Base-by-base conservation (phyloP, 2,329 filamentous ascomycete species). In the Bimuria novae-zelandiae region DNA sequence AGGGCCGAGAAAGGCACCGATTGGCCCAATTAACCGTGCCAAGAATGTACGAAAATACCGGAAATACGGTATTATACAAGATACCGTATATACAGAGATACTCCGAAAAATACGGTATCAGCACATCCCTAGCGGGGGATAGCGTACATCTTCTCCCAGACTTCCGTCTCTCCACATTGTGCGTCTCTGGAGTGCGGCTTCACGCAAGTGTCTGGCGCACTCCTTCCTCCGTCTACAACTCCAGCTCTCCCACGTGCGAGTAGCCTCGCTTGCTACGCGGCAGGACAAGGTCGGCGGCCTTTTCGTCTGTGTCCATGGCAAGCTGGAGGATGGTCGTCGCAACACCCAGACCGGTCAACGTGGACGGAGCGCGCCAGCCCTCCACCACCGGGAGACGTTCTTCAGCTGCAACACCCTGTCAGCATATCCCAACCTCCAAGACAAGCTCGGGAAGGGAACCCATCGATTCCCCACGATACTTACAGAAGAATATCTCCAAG, bases 401-500 rank as follows among this genome's bases (percentile, higher is more conserved):
- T 25, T 47, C 44, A 22, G 22, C 44, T 47, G 23, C 7, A 14
- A 23, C 11, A 29, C 7, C 12, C 6, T 33, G 43, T 46, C 16
- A 46, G 43, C 19, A 17, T 19, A n/a, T n/a, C n/a, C n/a, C n/a
- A n/a, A n/a, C n/a, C n/a, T n/a, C n/a, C n/a, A n/a, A n/a, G n/a
- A n/a, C n/a, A n/a, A n/a, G n/a, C n/a, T n/a, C n/a, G n/a, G n/a
- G n/a, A n/a, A n/a, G n/a, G n/a, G n/a, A n/a, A n/a, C n/a, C n/a
- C n/a, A n/a, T n/a, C n/a, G n/a, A n/a, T n/a, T n/a, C n/a, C n/a
- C n/a, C n/a, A 14, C 2, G 30, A 12, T 7, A 58, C 61, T 55
- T 49, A 68, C 66, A 43, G 47, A 69, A 69, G 16, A 69, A 55
- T 8, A 64, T 49, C 37, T 64, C 62, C n/a, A 69, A 47, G 32